These are phyloP conservation scores for Leishmania arabica DNA, from an alignment of 208 protist species.

Conservation along the genomic window DNA sequence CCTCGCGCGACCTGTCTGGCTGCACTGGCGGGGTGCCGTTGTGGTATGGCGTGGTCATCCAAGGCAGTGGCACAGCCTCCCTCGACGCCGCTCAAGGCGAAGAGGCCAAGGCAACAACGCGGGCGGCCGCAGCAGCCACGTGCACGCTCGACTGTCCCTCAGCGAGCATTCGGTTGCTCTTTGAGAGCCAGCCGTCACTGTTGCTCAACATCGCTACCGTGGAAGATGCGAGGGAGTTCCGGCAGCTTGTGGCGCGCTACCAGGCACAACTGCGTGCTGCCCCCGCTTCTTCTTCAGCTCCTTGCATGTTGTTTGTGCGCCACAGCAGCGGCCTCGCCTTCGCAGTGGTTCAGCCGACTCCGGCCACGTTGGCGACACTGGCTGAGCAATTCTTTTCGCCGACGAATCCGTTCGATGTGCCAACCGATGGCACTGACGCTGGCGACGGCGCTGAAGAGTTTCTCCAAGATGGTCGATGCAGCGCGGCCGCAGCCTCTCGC, in stretches of 20 bases:
- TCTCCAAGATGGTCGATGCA: not conserved
- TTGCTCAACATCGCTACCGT: conserved; percentile 23
- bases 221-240: conserved; percentile 13
- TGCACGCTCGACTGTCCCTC: conserved; percentile 1
- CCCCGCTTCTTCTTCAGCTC: conserved; percentile 8
- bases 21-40: conserved; percentile 14
- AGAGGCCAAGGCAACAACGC: not conserved
- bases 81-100: conserved; percentile 3
- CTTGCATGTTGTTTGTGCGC: conserved; percentile 33
- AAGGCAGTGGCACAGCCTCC: conserved; percentile 16
- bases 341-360: conserved; percentile 48
- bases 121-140: not conserved
- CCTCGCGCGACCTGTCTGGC: not conserved
- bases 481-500: not conserved
- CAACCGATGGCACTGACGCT: not conserved
- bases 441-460: not conserved
- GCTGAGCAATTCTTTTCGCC: conserved; percentile 49
- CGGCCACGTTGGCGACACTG: conserved; percentile 47
- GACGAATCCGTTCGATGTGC: conserved; percentile 14
- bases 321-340: conserved; percentile 26
- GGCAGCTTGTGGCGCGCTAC: conserved; percentile 17
- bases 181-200: conserved; percentile 28
- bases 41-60: conserved; percentile 33
- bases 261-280: conserved; percentile 27
- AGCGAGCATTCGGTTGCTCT: conserved; percentile 23